Evolutionary conservation across 164 flowering plant genomes (phyloP).

Genomic region (Aristolochia contorta): DNA sequence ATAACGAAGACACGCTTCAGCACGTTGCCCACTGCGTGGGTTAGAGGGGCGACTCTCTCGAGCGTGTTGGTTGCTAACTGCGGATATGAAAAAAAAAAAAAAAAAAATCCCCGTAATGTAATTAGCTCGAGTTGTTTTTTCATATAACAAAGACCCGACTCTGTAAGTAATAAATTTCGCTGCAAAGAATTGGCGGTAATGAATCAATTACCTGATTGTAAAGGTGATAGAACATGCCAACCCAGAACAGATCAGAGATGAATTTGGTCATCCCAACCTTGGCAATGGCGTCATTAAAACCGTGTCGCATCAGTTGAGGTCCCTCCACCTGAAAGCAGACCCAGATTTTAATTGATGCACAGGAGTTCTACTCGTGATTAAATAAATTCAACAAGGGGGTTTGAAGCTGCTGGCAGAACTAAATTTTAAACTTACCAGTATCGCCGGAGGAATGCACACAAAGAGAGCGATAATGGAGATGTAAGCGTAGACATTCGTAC

Average conservation of each 20-base stretch:
- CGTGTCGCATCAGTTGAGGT: conserved; percentile 62
- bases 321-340: conserved; percentile 59
- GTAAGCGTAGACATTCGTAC: conserved; percentile 88
- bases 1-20: conserved; percentile 96
- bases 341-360: too few species aligned
- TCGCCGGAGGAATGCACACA: conserved; percentile 89
- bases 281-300: conserved; percentile 79
- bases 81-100: conserved; percentile 1
- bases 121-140: too few species aligned
- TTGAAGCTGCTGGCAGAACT: too few species aligned
- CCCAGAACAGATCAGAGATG: conserved; percentile 87
- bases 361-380: too few species aligned
- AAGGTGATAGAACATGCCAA: conserved; percentile 96
- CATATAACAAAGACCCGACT: too few species aligned
- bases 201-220: conserved; percentile 71
- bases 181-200: not conserved
- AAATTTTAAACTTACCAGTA: conserved; percentile 44
- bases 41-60: conserved; percentile 97
- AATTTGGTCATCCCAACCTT: conserved; percentile 88
- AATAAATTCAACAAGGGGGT: too few species aligned
- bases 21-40: conserved; percentile 96
- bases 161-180: not conserved
- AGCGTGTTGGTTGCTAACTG: conserved; percentile 95
- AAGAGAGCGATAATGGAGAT: conserved; percentile 86
- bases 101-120: too few species aligned